phyloP scores from a whole-genome alignment of 495 filamentous ascomycete species.

The Glonium stellatum region DNA sequence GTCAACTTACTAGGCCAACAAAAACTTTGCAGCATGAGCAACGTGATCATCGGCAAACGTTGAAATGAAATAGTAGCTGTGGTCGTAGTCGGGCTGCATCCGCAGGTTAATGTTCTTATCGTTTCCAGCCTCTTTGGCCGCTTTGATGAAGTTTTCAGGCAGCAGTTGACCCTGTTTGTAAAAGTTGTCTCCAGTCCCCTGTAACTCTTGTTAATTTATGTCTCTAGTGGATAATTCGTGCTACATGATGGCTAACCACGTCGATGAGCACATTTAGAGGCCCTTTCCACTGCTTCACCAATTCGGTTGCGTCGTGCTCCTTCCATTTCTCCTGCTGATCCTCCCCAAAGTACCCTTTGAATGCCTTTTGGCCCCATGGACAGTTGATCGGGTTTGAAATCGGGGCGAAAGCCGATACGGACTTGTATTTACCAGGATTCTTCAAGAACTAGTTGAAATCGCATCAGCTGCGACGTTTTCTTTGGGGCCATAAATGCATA shows the following conservation, averaged over 20 bases:
- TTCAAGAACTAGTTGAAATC: slow-evolving; percentile 57
- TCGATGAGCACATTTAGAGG: slow-evolving; percentile 72
- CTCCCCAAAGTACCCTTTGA: slow-evolving; percentile 78
- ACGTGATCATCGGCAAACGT: slow-evolving; percentile 86
- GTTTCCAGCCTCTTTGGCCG: slow-evolving; percentile 64
- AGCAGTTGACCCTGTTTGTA: slow-evolving; percentile 89
- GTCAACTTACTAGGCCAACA: slow-evolving; percentile 21
- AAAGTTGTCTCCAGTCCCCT: slow-evolving; percentile 90
- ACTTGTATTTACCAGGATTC: slow-evolving; percentile 81
- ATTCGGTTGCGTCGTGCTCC: slow-evolving; percentile 85
- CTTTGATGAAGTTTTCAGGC: slow-evolving; percentile 84
- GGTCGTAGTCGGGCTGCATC: slow-evolving; percentile 89
- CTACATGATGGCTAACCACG: slow-evolving; percentile 48
- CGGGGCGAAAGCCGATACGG: slow-evolving; percentile 83
- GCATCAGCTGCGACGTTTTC: slow-evolving; percentile 1
- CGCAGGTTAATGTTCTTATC: slow-evolving; percentile 60
- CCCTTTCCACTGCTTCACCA: slow-evolving; percentile 67
- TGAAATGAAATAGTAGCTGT: slow-evolving; percentile 93
- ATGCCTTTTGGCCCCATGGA: slow-evolving; percentile 95
- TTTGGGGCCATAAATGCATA: slow-evolving; percentile 30
- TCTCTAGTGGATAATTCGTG: background rate
- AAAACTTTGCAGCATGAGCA: slow-evolving; percentile 78
- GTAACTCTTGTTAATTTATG: background rate
- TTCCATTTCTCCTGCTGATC: slow-evolving; percentile 67
- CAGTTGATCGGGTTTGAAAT: slow-evolving; percentile 81